Evolutionary conservation across 805 yeast species (phyloP).

Genomic region (Candida fluviatilis): DNA sequence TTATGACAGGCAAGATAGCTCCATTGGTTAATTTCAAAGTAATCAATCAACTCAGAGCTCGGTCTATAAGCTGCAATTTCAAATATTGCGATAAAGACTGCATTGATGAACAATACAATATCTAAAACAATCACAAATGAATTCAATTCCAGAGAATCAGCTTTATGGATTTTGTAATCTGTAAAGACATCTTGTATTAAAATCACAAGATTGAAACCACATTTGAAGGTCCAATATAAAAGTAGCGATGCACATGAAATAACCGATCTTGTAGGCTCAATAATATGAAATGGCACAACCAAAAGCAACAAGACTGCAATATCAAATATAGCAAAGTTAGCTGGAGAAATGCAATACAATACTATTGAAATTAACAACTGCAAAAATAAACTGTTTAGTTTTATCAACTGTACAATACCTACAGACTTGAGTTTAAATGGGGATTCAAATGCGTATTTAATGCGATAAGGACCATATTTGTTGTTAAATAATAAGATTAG

Average conservation of each 20-base stretch:
- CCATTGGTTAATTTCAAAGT: conserved; percentile 19
- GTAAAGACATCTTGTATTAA: conserved; percentile 18
- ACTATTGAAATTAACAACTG: conserved; percentile 9
- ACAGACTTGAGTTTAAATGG: conserved; percentile 12
- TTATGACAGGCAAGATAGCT: conserved; percentile 17
- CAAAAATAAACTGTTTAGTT: conserved; percentile 13
- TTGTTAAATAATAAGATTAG: conserved; percentile 9
- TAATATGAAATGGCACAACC: conserved; percentile 1
- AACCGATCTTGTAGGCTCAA: conserved; percentile 3
- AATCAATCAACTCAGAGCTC: conserved; percentile 8
- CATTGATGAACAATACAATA: conserved; percentile 10
- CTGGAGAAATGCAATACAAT: conserved; percentile 1
- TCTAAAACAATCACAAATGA: conserved; percentile 12
- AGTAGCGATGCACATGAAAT: conserved; percentile 35
- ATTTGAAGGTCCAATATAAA: conserved; percentile 32
- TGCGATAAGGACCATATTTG: conserved; percentile 12
- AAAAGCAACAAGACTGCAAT: conserved; percentile 4
- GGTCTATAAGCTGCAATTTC: conserved; percentile 17
- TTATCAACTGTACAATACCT: conserved; percentile 15
- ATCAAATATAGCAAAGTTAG: conserved; percentile 1
- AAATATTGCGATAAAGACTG: conserved; percentile 12
- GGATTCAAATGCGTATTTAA: conserved; percentile 18
- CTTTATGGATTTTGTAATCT: conserved; percentile 13
- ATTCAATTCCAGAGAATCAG: conserved; percentile 5
- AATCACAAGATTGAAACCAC: conserved; percentile 9